Percentiles rank a stretch among this genome's conserved stretches.
These are phyloP conservation scores for Clavispora fructus DNA, from an alignment of 805 yeast genomes.

Conservation along the genomic window DNA sequence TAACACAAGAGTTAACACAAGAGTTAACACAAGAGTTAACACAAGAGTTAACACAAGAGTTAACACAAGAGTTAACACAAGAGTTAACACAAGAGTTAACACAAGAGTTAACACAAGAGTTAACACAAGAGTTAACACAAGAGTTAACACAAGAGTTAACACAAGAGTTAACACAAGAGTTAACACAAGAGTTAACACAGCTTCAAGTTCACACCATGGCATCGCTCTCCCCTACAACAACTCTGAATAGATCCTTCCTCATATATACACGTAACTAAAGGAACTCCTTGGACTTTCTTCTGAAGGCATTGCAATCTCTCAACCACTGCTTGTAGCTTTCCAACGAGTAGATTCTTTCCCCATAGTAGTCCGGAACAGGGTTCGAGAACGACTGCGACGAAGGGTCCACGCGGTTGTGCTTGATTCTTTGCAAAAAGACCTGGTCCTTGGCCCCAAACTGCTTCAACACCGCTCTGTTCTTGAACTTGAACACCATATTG, in stretches of 20 bases:
- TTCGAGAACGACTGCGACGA: slow-evolving; percentile 82
- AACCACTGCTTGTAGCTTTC: slow-evolving; percentile 92
- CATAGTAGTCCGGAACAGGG: slow-evolving; percentile 98
- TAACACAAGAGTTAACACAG: no score
- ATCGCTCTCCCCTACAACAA: background rate
- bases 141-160: no score
- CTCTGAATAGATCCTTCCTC: background rate
- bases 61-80: no score
- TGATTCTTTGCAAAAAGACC: slow-evolving; percentile 67
- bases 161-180: no score
- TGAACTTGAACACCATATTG: slow-evolving; percentile 56
- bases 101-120: no score
- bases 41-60: no score
- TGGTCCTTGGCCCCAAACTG: slow-evolving; percentile 60
- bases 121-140: no score
- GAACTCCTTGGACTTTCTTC: slow-evolving; percentile 74
- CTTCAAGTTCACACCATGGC: no score
- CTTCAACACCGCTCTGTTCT: slow-evolving; percentile 41
- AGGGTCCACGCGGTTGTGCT: slow-evolving; percentile 84
- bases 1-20: no score
- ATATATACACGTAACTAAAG: slow-evolving; percentile 28
- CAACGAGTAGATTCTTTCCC: slow-evolving; percentile 87
- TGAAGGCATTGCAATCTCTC: slow-evolving; percentile 88
- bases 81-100: no score
- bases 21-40: no score